These are phyloP conservation scores for Pilasporangium apinafurcum DNA, from an alignment of 352 stramenopile species.

Conservation along the genomic window DNA sequence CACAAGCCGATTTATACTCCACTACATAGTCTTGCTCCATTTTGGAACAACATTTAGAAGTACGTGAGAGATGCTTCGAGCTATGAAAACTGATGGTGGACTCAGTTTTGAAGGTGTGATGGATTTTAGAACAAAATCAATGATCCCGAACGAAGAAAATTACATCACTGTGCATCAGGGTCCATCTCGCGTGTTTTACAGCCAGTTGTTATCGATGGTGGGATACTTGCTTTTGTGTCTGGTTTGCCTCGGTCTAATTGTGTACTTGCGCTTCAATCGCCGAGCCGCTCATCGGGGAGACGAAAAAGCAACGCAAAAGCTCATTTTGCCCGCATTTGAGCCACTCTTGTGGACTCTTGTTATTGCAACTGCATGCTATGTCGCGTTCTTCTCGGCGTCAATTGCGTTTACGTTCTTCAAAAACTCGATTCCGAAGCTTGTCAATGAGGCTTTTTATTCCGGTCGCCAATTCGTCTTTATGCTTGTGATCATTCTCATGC, in stretches of 20 bases:
- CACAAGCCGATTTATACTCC: too few species aligned
- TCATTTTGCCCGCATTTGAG: constrained; percentile 37
- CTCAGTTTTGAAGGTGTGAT: too few species aligned
- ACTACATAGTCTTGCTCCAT: too few species aligned
- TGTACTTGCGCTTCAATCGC: constrained; percentile 18
- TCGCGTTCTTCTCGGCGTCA: constrained; percentile 4
- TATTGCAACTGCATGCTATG: constrained; percentile 5
- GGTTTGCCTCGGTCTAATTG: constrained; percentile 8
- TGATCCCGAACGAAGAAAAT: too few species aligned
- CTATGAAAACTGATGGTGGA: too few species aligned
- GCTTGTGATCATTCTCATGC: constrained; percentile 30
- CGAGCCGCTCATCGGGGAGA: constrained; percentile 13
- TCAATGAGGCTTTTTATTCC: constrained; percentile 15
- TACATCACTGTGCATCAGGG: background rate
- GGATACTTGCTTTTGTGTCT: constrained; percentile 14
- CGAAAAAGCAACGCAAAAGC: constrained; percentile 16
- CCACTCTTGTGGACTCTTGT: constrained; percentile 34
- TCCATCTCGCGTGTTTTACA: background rate
- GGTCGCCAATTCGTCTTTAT: constrained; percentile 29
- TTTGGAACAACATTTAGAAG: too few species aligned
- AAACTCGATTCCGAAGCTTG: constrained; percentile 1
- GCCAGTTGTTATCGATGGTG: constrained; percentile 14
- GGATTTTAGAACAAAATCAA: too few species aligned
- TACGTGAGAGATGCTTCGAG: too few species aligned
- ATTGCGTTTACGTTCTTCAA: constrained; percentile 6